These are phyloP conservation scores for Fusarium sp. DNA, from an alignment of 2,329 filamentous ascomycete genomes.

Conservation along the genomic window DNA sequence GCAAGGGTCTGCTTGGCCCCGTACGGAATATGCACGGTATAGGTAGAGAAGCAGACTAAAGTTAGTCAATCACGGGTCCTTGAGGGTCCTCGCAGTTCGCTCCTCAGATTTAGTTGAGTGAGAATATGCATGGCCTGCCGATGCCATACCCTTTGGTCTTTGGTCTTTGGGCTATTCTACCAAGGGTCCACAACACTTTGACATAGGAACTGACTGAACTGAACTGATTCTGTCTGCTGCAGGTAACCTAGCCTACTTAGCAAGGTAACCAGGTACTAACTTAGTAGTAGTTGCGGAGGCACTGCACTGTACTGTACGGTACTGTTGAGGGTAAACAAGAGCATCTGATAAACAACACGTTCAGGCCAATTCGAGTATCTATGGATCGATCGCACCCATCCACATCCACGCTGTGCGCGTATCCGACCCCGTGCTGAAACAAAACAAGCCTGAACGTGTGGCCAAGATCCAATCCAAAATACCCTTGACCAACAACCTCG, in stretches of 20 bases:
- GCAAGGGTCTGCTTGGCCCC: constrained; percentile 40
- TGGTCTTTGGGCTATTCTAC: constrained; percentile 27
- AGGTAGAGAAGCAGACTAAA: constrained; percentile 7
- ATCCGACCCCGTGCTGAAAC: constrained; percentile 45
- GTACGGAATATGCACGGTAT: constrained; percentile 33
- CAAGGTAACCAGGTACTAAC: neutral
- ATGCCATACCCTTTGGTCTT: constrained; percentile 33
- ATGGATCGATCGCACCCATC: constrained; percentile 19
- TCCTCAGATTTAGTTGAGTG: constrained; percentile 16
- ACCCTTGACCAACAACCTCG: constrained; percentile 27
- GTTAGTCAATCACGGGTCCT: constrained; percentile 36
- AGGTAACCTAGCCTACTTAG: neutral
- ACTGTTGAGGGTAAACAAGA: constrained; percentile 1
- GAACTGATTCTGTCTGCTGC: neutral
- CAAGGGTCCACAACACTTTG: constrained; percentile 33
- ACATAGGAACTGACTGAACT: neutral
- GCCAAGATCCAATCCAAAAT: constrained; percentile 42
- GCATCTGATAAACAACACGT: constrained; percentile 7
- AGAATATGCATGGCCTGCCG: constrained; percentile 37
- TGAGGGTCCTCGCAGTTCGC: constrained; percentile 10
- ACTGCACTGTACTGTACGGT: neutral
- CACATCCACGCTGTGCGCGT: constrained; percentile 38
- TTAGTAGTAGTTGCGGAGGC: neutral
- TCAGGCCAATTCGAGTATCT: constrained; percentile 5
- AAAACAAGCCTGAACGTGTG: constrained; percentile 43